Evolutionary conservation across 2,329 filamentous ascomycete species (phyloP).

Genomic region (Aspergillus sergii): DNA sequence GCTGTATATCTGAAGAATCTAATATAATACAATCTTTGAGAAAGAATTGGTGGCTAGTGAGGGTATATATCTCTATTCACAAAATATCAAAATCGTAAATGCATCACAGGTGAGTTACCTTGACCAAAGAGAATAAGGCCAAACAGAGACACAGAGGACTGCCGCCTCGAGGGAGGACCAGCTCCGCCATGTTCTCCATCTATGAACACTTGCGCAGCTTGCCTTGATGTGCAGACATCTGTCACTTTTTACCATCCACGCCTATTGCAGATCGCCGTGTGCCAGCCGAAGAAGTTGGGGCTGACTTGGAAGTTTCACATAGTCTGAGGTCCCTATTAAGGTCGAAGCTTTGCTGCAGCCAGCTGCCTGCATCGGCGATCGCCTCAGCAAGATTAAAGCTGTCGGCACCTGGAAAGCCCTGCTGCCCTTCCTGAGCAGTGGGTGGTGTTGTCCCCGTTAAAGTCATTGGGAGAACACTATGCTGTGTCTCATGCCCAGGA

Average conservation of each 20-base stretch:
- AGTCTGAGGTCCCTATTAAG: conserved; percentile 37
- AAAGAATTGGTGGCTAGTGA: background rate
- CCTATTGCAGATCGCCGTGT: conserved; percentile 12
- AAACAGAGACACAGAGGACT: background rate
- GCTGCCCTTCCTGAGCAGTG: conserved; percentile 41
- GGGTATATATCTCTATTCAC: conserved; percentile 8
- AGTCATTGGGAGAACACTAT: conserved; percentile 32
- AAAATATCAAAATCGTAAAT: conserved; percentile 8
- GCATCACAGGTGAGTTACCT: background rate
- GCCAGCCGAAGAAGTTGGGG: conserved; percentile 16
- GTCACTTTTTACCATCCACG: conserved; percentile 17
- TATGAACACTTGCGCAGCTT: too few relatives aligned
- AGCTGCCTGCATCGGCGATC: conserved; percentile 50
- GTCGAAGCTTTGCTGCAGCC: conserved; percentile 48
- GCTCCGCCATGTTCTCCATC: background rate
- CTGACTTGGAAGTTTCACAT: conserved; percentile 15
- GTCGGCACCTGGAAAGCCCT: conserved; percentile 29
- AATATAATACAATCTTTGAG: background rate
- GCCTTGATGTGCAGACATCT: background rate
- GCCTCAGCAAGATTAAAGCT: conserved; percentile 48
- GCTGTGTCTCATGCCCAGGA: conserved; percentile 13
- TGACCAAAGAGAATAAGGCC: background rate
- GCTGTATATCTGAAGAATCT: background rate
- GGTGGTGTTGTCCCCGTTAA: conserved; percentile 35
- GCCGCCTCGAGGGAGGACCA: background rate